phyloP scores from a whole-genome alignment of 768 basidiomycete species.

The Calocybe indica region DNA sequence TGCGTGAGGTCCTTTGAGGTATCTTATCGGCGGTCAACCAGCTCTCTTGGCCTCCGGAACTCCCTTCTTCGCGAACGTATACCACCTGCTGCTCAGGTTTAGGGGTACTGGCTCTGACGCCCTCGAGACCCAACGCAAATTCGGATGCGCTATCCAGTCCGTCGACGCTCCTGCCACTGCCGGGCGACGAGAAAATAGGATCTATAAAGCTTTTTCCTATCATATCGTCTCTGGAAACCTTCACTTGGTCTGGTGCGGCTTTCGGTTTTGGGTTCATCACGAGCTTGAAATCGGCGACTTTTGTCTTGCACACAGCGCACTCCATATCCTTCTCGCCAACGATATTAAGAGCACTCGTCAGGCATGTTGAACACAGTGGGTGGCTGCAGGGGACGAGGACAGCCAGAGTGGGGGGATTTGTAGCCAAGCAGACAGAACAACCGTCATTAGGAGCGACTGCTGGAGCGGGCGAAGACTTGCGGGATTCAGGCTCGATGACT shows the following conservation, averaged over 20 bases:
- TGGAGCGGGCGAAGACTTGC: background rate
- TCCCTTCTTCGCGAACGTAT: too few species aligned
- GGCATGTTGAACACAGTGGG: constrained; percentile 71
- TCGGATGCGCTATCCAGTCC: constrained; percentile 35
- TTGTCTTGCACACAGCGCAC: constrained; percentile 71
- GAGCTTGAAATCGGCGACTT: constrained; percentile 67
- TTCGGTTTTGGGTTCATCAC: constrained; percentile 16
- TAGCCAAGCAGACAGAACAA: constrained; percentile 62
- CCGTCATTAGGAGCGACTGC: constrained; percentile 16
- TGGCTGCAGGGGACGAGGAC: constrained; percentile 73
- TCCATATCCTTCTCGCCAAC: constrained; percentile 88
- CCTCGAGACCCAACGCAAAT: constrained; percentile 30
- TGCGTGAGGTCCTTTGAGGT: constrained; percentile 1
- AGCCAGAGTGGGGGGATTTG: constrained; percentile 41
- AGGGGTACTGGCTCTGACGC: constrained; percentile 38
- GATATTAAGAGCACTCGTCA: constrained; percentile 84
- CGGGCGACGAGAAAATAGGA: constrained; percentile 28
- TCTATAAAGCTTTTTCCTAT: constrained; percentile 24
- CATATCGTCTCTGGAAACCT: background rate
- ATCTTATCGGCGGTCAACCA: too few species aligned
- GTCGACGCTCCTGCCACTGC: constrained; percentile 14
- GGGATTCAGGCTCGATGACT: background rate
- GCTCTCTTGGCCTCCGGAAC: too few species aligned
- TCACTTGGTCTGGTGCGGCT: constrained; percentile 5
- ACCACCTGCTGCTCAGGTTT: constrained; percentile 12